Evolutionary conservation across 176 grass and related monocot species (phyloP).

Genomic region (Oryza glaberrima): DNA sequence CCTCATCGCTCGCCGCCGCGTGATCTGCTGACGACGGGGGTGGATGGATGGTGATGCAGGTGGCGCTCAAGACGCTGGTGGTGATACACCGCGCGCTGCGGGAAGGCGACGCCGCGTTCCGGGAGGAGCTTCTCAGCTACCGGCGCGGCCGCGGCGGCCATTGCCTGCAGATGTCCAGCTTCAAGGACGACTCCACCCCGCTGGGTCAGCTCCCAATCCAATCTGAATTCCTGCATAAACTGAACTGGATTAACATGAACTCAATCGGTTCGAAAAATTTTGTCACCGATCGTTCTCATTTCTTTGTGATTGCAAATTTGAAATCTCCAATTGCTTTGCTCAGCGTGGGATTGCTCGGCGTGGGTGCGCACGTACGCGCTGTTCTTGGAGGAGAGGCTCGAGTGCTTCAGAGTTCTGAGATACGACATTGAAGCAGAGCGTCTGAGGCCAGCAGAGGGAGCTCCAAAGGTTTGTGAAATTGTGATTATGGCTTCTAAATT

Average conservation of each 20-base stretch:
- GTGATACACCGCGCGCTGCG: conserved; percentile 78
- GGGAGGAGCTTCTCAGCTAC: conserved; percentile 75
- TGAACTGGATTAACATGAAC: neutral
- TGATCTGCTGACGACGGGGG: neutral
- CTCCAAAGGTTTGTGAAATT: conserved; percentile 47
- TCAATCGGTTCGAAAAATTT: neutral
- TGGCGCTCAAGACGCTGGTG: conserved; percentile 86
- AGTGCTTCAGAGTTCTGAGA: conserved; percentile 73
- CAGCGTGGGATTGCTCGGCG: conserved; percentile 89
- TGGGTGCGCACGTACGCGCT: conserved; percentile 92
- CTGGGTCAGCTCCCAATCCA: conserved; percentile 37
- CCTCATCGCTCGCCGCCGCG: neutral
- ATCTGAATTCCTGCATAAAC: neutral
- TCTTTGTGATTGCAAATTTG: neutral
- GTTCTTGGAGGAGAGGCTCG: conserved; percentile 92
- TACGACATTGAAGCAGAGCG: conserved; percentile 82
- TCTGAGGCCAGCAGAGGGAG: conserved; percentile 46
- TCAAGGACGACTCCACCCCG: conserved; percentile 85
- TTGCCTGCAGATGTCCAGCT: conserved; percentile 73
- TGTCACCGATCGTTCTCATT: neutral
- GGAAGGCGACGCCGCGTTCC: conserved; percentile 78
- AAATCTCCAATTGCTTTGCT: no score
- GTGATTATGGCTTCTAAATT: neutral
- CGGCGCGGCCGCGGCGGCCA: conserved; percentile 51
- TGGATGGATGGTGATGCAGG: conserved; percentile 39